Base-by-base conservation (phyloP, 495 filamentous ascomycete species). In the Penicillium herquei region DNA sequence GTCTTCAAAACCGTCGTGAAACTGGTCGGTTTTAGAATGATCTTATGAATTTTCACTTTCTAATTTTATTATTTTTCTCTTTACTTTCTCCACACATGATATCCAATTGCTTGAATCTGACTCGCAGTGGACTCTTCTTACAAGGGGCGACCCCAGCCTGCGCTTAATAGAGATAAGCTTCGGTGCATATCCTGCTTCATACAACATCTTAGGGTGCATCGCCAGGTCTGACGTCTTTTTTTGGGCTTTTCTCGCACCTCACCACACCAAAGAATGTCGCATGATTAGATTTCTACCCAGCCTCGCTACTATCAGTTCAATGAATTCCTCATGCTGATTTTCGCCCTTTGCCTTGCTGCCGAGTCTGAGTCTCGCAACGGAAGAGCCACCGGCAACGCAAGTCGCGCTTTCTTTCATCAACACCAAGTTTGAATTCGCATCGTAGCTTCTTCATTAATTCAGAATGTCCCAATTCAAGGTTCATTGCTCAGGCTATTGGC, bases 1-100 rank as follows among this genome's bases (percentile, higher is more conserved):
- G 48, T 41, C 42, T 69, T 9, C 51, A 59, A 12, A 30, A 52
- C 13, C 70, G 70, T 34, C 73, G 72, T 40, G 72, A 78, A 56
- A 73, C 68, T n/a, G 73, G 71, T 11, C 64, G 62, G 26, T 77
- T 72, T 37, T 76, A 62, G 61, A 50, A 55, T 37, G 47, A 63
- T 46, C 32, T 13, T 49, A 57, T 51, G 31, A 60, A 51, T 35
- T 26, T 26, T 26, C 33, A 35, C 33, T 50, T 52, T 47, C 6
- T 39, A 52, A 34, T 51, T 31, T 31, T 0, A 44, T 5, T 30
- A 35, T n/a, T 34, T 13, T 34, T 44, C 11, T 32, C 9, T 31
- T 49, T 30, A 3, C 31, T 32, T 46, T 30, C 26, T 30, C 18
- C 9, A 3, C n/a, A n/a, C n/a, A n/a, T n/a, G n/a, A n/a, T n/a